A percentile compares a stretch with the other conserved stretches of the same genome.
Evolutionary conservation across 768 basidiomycete species (phyloP).

Genomic region (Pleurotus salmoneostramineus): DNA sequence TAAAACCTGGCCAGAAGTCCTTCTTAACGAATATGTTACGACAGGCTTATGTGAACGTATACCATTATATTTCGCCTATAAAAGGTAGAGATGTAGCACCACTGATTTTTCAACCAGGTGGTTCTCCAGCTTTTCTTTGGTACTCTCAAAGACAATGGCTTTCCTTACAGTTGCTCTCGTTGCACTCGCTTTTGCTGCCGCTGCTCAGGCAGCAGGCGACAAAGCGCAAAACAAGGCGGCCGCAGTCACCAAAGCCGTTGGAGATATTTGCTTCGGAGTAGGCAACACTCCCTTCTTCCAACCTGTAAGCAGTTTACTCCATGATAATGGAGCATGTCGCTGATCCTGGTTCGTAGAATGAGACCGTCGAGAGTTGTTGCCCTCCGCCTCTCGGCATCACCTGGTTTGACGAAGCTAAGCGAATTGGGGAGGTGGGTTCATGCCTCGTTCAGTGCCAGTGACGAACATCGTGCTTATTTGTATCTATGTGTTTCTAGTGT

Average conservation of each 20-base stretch:
- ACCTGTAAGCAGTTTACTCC: background rate
- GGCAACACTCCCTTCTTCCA: constrained; percentile 1
- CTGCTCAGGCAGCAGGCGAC: background rate
- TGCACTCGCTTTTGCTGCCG: background rate
- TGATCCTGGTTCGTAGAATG: background rate
- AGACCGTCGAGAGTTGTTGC: background rate
- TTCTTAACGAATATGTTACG: too few relatives aligned
- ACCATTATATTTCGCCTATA: too few relatives aligned
- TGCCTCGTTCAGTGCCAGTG: background rate
- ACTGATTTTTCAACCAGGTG: too few relatives aligned
- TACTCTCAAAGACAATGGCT: background rate
- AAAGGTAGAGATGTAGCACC: too few relatives aligned
- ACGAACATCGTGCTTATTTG: background rate
- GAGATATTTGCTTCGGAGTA: constrained; percentile 1
- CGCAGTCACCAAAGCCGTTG: background rate
- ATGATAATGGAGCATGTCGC: background rate
- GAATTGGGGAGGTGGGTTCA: background rate
- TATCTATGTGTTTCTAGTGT: background rate
- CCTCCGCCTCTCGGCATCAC: background rate
- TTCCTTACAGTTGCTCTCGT: background rate
- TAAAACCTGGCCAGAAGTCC: too few relatives aligned
- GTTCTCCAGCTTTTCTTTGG: too few relatives aligned
- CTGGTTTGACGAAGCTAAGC: background rate
- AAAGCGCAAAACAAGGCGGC: background rate
- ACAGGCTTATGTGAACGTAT: too few relatives aligned